phyloP scores from a whole-genome alignment of 805 yeast species.

The Hanseniaspora pseudoguilliermondii region DNA sequence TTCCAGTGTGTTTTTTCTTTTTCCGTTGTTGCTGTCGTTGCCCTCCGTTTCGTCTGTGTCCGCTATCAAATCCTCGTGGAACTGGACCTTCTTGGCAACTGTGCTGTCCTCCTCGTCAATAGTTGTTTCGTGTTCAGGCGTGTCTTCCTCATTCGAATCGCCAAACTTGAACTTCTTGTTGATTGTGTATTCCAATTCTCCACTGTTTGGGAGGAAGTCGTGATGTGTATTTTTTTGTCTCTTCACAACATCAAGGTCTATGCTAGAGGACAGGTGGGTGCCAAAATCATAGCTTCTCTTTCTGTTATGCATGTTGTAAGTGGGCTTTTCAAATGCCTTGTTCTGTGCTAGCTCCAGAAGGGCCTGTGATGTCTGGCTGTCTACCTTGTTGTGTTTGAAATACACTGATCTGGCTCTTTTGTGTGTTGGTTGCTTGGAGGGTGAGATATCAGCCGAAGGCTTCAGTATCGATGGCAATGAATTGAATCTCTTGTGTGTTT shows the following conservation, averaged over 20 bases:
- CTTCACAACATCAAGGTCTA: not conserved
- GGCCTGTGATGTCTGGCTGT: conserved; percentile 5
- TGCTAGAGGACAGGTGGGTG: conserved; percentile 6
- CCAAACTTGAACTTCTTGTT: conserved; percentile 12
- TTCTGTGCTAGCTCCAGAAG: not conserved
- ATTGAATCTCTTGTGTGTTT: conserved; percentile 24
- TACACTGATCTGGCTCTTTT: not conserved
- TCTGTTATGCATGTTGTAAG: not conserved
- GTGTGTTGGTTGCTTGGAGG: not conserved
- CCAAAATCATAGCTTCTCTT: conserved; percentile 18
- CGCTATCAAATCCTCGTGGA: not conserved
- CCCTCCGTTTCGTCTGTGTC: not conserved
- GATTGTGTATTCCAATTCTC: not conserved
- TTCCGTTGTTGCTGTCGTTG: not conserved
- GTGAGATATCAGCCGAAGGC: conserved; percentile 5
- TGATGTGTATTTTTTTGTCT: not conserved
- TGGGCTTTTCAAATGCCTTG: not conserved
- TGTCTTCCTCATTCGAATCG: not conserved
- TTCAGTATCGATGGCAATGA: conserved; percentile 29
- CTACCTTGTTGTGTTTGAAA: not conserved
- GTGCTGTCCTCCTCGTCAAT: conserved; percentile 1
- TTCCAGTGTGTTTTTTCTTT: not conserved
- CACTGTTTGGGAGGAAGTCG: not conserved
- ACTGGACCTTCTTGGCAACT: conserved; percentile 1
- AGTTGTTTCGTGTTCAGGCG: conserved; percentile 1